Evolutionary conservation across 495 filamentous ascomycete genomes (phyloP), one percentile per base, ranked within the genome.

Genomic region (Tuber calosporum): DNA sequence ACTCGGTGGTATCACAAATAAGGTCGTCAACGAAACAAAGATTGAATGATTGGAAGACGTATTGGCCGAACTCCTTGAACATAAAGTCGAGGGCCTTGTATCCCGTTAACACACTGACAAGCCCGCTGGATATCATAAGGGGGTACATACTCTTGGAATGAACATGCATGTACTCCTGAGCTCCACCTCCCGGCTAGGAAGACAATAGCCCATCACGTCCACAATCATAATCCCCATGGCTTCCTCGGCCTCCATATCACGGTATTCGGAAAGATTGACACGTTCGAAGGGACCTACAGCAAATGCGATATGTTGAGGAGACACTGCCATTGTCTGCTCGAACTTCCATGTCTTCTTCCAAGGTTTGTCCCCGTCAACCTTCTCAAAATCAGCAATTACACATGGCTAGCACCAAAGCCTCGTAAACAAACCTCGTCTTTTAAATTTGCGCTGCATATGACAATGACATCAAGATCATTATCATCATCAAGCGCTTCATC

Each of bases 11-110:
- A 69, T 96, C 92, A 30, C 84, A 83, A 4, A 88, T 82, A 73
- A 93, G 86, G 82, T 98, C 96, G 74, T 99, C 95, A 48, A 98
- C 90, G 75, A 98, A 99, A 80, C 91, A 93, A 62, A 98, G 83
- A 77, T 94, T 95, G 85, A 95, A 97, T 43, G 80, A 80, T 34
- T 77, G 69, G 77, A 93, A 97, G 0, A 93, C 92, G 82, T 94
- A 98, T 2, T 90, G 89, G 22, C 92, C 92, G 76, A 93, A 97
- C 5, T 89, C 90, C 70, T 93, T 86, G 1, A 90, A 92, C 77
- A 98, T 94, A 80, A 89, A 90, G 80, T 99, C 95, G 42, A 97
- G 88, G 1, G 93, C 92, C 82, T 85, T 72, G 36, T 66, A 73
- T 30, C 69, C 6, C 37, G 43, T 36, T 41, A 40, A 82, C 80